Conservation (phyloP, 2,329 filamentous ascomycete species). For the Cadophora sp. region DNA sequence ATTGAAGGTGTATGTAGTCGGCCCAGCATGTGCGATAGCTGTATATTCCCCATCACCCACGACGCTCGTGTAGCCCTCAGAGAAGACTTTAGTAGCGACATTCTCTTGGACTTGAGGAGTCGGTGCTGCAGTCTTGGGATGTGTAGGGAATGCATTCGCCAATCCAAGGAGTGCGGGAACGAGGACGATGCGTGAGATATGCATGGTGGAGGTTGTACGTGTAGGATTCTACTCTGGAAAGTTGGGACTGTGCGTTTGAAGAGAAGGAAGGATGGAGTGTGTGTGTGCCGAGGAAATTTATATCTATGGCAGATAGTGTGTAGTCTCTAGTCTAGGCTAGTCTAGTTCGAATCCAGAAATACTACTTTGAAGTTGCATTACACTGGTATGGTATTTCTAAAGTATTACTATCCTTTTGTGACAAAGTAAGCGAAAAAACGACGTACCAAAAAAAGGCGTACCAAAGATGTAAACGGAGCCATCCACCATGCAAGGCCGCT, state of each 20-base stretch:
- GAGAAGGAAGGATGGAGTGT: neutral
- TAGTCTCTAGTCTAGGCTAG: too few species aligned
- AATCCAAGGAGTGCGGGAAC: neutral
- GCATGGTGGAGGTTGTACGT: slow-evolving; percentile 3
- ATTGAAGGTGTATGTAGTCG: too few species aligned
- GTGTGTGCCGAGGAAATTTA: neutral
- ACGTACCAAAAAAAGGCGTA: neutral
- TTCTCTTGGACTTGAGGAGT: too few species aligned
- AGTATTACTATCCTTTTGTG: neutral
- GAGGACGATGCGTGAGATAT: slow-evolving; percentile 2
- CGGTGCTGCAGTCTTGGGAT: too few species aligned
- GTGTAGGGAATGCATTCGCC: neutral
- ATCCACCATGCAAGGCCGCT: neutral
- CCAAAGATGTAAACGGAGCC: neutral
- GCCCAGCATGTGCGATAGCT: neutral
- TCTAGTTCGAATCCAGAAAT: too few species aligned
- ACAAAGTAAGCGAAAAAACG: neutral
- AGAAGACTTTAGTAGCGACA: neutral
- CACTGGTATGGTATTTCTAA: neutral
- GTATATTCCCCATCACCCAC: neutral
- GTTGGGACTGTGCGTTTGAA: neutral
- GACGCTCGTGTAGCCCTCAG: neutral
- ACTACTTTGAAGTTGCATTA: neutral
- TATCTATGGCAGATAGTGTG: neutral
- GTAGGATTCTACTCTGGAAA: neutral